Percentiles rank a stretch among this genome's conserved stretches.
phyloP scores from a whole-genome alignment of 768 basidiomycete genomes.

The Mrakia frigida region DNA sequence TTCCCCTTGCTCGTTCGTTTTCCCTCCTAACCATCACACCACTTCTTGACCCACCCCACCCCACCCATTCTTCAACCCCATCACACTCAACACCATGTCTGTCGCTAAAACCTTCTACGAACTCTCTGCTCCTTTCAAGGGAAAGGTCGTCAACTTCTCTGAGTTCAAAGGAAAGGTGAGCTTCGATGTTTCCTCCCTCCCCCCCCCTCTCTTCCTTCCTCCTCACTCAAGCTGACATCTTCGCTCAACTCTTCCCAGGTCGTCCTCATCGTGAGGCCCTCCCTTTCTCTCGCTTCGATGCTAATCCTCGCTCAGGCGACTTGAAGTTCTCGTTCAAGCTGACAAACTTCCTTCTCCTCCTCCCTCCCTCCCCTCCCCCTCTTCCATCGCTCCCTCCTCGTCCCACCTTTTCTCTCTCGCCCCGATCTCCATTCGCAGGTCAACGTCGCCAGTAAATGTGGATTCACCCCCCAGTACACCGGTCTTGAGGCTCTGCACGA shows the following conservation, averaged over 20 bases:
- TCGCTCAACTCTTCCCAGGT: constrained; percentile 39
- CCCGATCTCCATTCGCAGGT: not conserved
- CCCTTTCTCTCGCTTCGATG: constrained; percentile 49
- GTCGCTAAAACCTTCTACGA: constrained; percentile 9
- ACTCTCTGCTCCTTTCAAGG: constrained; percentile 12
- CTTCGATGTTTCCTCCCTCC: not conserved
- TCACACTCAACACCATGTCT: not conserved
- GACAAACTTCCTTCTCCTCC: not conserved
- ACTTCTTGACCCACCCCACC: not conserved
- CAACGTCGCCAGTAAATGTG: constrained; percentile 33
- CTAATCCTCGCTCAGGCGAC: not conserved
- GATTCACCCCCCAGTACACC: constrained; percentile 46
- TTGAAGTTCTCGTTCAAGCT: too few relatives aligned
- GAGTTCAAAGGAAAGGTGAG: constrained; percentile 17
- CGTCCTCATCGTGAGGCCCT: constrained; percentile 71
- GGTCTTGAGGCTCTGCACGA: constrained; percentile 76
- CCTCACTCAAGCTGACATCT: not conserved
- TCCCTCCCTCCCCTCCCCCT: not conserved
- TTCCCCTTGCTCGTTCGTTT: not conserved
- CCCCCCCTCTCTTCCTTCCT: not conserved
- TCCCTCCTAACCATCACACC: not conserved
- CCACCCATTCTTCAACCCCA: not conserved
- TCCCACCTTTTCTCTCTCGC: not conserved
- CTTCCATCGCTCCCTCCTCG: too few relatives aligned
- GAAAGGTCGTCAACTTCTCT: constrained; percentile 20